Base-by-base conservation (phyloP, 805 yeast species). In the Yarrowia porcina region DNA sequence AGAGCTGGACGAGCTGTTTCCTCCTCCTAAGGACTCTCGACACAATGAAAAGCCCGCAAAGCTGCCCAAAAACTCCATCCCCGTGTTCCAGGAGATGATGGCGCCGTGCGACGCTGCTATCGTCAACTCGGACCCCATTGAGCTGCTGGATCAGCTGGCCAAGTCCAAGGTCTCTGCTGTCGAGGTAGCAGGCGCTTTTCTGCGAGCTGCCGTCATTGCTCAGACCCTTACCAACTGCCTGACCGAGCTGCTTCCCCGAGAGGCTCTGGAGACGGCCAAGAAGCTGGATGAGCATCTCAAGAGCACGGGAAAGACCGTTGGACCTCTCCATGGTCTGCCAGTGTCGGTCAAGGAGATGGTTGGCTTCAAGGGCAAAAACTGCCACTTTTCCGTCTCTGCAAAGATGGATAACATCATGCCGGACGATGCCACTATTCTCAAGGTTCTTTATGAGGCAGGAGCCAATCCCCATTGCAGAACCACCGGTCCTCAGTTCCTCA, bases 301-400 rank as follows among this genome's bases (percentile, higher is more conserved):
- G 44, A 67, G 76, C 52, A 73, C 77, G 44, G 86, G 85, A 15
- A 76, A 79, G 64, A 72, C 79, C 1, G 68, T 82, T 21, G 89
- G 89, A 25, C 85, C 87, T 1, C 76, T 86, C 56, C 88, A 85
- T 66, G 90, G 90, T 2, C 74, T 85, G 39, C 89, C 89, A 2
- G 74, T 83, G 20, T 82, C 86, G 0, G 72, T 86, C 36, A 65
- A 65, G 30, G 67, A 65, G 44, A 65, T 47, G 45, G 35, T 57
- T n/a, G 61, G 50, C 21, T 21, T 64, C 39, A 50, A 45, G 23
- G 66, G 65, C 17, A 39, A 52, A 18, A 38, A 35, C 45, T 52
- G 60, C 27, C 60, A 52, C 60, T 52, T 52, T 13, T 25, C 35
- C 18, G 45, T 38, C 8, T 52, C 60, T 13, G 18, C 60, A 10